Conservation (phyloP, 2,329 filamentous ascomycete genomes). For the Aspergillus udagawae region DNA sequence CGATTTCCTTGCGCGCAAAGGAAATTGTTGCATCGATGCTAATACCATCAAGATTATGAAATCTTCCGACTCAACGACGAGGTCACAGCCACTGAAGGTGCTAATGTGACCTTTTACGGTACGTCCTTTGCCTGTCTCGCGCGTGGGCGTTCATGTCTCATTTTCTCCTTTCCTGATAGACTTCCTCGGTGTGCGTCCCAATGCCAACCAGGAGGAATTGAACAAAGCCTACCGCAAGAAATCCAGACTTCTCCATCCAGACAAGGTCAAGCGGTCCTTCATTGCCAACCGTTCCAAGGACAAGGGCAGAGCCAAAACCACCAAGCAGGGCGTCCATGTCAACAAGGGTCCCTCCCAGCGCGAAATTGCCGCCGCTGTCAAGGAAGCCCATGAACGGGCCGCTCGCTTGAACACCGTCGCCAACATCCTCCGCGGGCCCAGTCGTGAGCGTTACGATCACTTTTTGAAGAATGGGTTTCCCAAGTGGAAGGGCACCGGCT, state of each 20-base stretch:
- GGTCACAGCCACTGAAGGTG: conserved; percentile 68
- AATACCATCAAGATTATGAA: conserved; percentile 70
- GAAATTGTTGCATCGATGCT: conserved; percentile 8
- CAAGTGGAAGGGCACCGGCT: conserved; percentile 92
- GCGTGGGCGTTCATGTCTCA: conserved; percentile 1
- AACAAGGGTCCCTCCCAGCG: conserved; percentile 67
- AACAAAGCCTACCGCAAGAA: conserved; percentile 92
- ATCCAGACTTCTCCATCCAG: conserved; percentile 78
- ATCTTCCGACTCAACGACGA: conserved; percentile 96
- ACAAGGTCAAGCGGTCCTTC: conserved; percentile 88
- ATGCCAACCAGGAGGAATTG: conserved; percentile 79
- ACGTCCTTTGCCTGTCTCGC: conserved; percentile 8
- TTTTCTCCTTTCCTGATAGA: conserved; percentile 42
- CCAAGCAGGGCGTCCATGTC: conserved; percentile 61
- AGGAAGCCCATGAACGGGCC: conserved; percentile 78
- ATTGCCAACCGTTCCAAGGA: conserved; percentile 62
- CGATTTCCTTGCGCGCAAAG: neutral
- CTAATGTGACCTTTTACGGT: conserved; percentile 81
- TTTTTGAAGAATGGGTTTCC: conserved; percentile 93
- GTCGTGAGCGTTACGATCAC: conserved; percentile 86
- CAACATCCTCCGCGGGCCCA: conserved; percentile 76
- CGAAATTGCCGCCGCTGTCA: conserved; percentile 74
- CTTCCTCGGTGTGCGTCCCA: conserved; percentile 72
- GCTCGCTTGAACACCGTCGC: conserved; percentile 78
- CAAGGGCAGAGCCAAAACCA: conserved; percentile 47